Base-by-base conservation (phyloP, 208 protist species). In the Acanthamoeba sp. region DNA sequence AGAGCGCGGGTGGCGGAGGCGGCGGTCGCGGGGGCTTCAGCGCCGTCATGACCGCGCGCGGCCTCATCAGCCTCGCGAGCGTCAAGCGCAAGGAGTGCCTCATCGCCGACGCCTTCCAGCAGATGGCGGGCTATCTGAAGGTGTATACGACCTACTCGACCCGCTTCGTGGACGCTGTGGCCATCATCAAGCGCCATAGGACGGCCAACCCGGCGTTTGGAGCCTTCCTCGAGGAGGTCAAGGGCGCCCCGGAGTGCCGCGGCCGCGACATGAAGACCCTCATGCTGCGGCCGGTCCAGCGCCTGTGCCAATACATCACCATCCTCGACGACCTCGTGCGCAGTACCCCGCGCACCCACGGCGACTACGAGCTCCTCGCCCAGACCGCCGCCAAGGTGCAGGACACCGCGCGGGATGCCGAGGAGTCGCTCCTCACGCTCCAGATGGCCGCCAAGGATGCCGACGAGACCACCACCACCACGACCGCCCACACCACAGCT, bases 251-350 rank as follows among this genome's bases (percentile, higher is more conserved):
- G 38, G 73, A 84, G 42, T 84, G 73, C 73, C 73, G 73, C 22
- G 73, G 40, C 7, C 73, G 73, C 24, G 73, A 84, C 40, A 84
- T 84, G 73, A 84, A 84, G 73, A 84, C 73, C 34, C 73, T 84
- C 73, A 84, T 84, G 73, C 73, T 84, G 2, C 73, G 34, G 34
- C 73, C 73, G 12, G 40, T 84, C 40, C 38, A 84, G 73, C 73
- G 73, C 40, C 73, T 84, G 38, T 84, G 73, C 73, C 73, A 84
- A 29, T 84, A 84, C 73, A 84, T 84, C 38, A 34, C 38, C 73
- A 52, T 84, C 14, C 73, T 84, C 36, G 73, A 84, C 40, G 42
- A 52, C 20, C 73, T 84, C 40, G 73, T 84, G n/a, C 73, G 42
- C 5, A 2, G 32, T 38, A 84, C 73, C 27, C 73, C 73, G 40